These are phyloP conservation scores for Priceomyces melissophilus DNA, from an alignment of 805 yeast genomes.

Conservation along the genomic window DNA sequence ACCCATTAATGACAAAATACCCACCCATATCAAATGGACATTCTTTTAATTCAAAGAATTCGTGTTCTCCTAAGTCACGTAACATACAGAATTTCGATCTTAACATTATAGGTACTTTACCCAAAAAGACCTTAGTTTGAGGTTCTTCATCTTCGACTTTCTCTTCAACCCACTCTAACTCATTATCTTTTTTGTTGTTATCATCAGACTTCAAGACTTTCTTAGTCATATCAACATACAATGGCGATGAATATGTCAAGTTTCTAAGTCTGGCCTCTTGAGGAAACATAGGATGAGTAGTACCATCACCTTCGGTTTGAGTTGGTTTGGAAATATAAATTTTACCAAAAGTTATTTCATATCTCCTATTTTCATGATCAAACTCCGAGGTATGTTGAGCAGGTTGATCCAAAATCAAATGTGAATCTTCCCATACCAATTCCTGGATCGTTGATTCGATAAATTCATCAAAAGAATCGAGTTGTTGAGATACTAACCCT, in stretches of 20 bases:
- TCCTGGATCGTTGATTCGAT: slow-evolving; percentile 96
- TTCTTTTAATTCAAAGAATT: slow-evolving; percentile 91
- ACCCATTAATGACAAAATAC: slow-evolving; percentile 95
- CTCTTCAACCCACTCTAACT: slow-evolving; percentile 53
- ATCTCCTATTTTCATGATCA: slow-evolving; percentile 87
- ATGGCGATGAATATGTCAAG: slow-evolving; percentile 92
- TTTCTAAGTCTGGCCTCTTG: slow-evolving; percentile 97
- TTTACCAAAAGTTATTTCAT: slow-evolving; percentile 96
- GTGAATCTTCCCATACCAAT: slow-evolving; percentile 92
- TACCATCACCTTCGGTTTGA: slow-evolving; percentile 99
- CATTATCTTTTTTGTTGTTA: slow-evolving; percentile 46
- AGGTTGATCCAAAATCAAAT: slow-evolving; percentile 92
- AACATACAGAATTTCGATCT: slow-evolving; percentile 94
- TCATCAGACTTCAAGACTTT: slow-evolving; percentile 82
- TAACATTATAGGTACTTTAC: slow-evolving; percentile 97
- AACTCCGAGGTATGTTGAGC: slow-evolving; percentile 94
- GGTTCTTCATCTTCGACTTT: slow-evolving; percentile 52
- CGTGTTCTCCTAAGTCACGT: slow-evolving; percentile 85
- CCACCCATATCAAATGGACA: slow-evolving; percentile 99
- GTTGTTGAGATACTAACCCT: slow-evolving; percentile 96
- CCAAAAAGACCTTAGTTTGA: slow-evolving; percentile 77
- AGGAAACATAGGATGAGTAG: slow-evolving; percentile 97
- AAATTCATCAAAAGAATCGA: slow-evolving; percentile 97
- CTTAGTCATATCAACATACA: slow-evolving; percentile 94
- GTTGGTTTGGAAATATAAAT: slow-evolving; percentile 95